Evolutionary conservation across 257 asterid genomes (phyloP).

Genomic region (Jacaranda copaia): DNA sequence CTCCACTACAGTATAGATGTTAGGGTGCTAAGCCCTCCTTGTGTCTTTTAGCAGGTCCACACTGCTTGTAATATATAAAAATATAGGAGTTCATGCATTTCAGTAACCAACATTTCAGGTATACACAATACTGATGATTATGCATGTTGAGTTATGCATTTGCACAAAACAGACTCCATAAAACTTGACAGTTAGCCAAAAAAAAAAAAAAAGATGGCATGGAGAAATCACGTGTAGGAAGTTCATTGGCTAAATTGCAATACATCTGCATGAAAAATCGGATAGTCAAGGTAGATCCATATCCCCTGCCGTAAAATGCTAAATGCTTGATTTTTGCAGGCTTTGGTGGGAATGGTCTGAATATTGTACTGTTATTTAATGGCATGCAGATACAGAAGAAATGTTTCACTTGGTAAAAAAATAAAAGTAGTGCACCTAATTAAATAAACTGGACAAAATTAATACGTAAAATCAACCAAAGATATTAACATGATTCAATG

Average conservation of each 20-base stretch:
- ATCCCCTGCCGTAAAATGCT: not conserved
- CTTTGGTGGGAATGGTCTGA: not conserved
- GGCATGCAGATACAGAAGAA: not conserved
- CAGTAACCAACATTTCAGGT: not conserved
- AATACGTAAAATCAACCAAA: not conserved
- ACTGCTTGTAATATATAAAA: constrained; percentile 12
- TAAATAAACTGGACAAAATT: too few species aligned
- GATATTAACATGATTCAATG: not conserved
- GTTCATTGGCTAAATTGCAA: constrained; percentile 19
- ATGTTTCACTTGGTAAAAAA: not conserved
- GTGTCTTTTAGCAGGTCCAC: not conserved
- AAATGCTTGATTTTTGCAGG: not conserved
- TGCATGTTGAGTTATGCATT: not conserved
- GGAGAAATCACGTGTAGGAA: not conserved
- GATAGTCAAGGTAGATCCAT: not conserved
- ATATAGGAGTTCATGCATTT: not conserved
- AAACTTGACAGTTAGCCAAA: not conserved
- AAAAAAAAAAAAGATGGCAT: not conserved
- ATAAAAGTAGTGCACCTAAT: not conserved
- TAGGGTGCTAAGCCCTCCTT: constrained; percentile 10
- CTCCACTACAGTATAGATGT: not conserved
- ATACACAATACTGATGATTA: not conserved
- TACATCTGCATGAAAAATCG: not conserved
- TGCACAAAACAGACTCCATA: not conserved
- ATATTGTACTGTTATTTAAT: not conserved